These are phyloP conservation scores for Colletotrichum sp. DNA, from an alignment of 2,329 filamentous ascomycete species.

Conservation along the genomic window DNA sequence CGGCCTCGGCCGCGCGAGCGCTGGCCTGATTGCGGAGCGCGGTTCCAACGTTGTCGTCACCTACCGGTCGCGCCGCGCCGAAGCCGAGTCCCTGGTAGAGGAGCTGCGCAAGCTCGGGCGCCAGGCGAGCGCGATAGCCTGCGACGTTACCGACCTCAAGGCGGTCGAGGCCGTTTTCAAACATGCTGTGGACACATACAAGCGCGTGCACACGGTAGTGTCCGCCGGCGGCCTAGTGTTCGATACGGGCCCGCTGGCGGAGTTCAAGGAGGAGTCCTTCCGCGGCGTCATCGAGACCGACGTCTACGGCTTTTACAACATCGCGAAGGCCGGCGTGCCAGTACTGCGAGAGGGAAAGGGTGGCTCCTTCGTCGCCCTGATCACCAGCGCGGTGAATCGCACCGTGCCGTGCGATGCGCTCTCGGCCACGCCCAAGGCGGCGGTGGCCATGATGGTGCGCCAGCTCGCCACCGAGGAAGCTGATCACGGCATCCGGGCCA, in stretches of 20 bases:
- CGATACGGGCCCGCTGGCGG: not conserved
- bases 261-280: not conserved
- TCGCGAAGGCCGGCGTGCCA: not conserved
- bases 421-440: not conserved
- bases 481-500: not conserved
- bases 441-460: not conserved
- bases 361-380: not conserved
- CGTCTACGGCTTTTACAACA: not conserved
- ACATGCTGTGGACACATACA: not conserved
- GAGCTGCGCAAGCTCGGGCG: not conserved
- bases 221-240: not conserved
- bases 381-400: not conserved
- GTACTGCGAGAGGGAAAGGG: not conserved
- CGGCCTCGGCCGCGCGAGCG: not conserved
- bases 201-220: not conserved
- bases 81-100: not conserved
- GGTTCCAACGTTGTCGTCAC: not conserved
- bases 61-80: not conserved
- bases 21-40: not conserved
- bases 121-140: not conserved
- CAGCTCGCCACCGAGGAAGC: not conserved
- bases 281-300: not conserved
- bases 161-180: not conserved
- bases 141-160: not conserved
- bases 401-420: not conserved